phyloP scores from a whole-genome alignment of 2,329 filamentous ascomycete genomes.

The Sclerotinia trifoliorum region DNA sequence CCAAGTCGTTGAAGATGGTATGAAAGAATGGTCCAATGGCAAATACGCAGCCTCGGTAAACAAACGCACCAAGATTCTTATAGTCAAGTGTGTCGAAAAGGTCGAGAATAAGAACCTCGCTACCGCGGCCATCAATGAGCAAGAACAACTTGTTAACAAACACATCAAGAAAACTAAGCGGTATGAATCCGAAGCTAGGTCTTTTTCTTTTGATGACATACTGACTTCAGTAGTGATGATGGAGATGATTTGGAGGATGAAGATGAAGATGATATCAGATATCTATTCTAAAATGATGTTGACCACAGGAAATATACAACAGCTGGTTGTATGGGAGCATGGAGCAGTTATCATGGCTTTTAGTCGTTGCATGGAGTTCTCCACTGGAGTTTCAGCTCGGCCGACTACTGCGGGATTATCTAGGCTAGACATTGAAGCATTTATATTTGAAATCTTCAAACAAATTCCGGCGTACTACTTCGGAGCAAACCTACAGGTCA shows the following conservation, averaged over 20 bases:
- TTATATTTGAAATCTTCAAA: not conserved
- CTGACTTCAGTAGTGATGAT: not conserved
- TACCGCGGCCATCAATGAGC: not conserved
- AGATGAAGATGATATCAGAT: not conserved
- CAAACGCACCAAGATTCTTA: not conserved
- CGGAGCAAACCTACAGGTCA: rapidly evolving
- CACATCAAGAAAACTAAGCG: not conserved
- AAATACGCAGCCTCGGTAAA: not conserved
- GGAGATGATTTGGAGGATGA: not conserved
- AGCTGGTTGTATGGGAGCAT: not conserved
- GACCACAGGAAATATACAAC: not conserved
- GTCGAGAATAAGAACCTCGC: not conserved
- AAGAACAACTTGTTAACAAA: not conserved
- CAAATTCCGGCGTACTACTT: not conserved
- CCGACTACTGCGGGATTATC: not conserved
- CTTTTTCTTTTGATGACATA: not conserved
- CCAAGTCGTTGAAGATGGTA: not conserved
- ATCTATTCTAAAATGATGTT: not conserved
- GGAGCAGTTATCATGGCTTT: not conserved
- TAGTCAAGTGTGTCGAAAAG: not conserved
- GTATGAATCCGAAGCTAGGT: too few relatives aligned
- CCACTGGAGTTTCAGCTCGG: not conserved
- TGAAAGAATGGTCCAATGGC: not conserved
- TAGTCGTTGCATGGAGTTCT: not conserved
- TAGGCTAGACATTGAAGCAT: not conserved